Evolutionary conservation across 2,329 filamentous ascomycete genomes (phyloP), one percentile per base, ranked within the genome.

Genomic region (Colletotrichum eleusines): DNA sequence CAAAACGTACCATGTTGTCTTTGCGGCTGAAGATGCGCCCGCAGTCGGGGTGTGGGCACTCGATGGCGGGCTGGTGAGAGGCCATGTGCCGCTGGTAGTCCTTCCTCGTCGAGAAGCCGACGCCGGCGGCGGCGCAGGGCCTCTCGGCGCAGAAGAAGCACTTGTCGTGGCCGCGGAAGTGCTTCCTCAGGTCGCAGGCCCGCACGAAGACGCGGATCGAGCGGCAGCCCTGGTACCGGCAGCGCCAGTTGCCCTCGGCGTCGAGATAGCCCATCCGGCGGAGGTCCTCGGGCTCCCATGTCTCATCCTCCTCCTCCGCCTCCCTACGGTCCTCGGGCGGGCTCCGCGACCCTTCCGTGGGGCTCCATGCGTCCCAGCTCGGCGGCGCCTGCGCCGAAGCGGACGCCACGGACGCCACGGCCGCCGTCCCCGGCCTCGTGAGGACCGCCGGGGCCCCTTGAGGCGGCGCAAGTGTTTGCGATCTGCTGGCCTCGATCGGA

Each of bases 241-340:
- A 70, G 18, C 67, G 67, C 63, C 63, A 66, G 28, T 55, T 70
- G 31, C 67, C 67, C 20, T 20, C 48, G 48, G 48, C 14, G 38
- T 70, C 67, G 31, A 70, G 67, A n/a, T 70, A 66, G 11, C 66
- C 66, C 60, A 68, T 68, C 4, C 51, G 66, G 1, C 60, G 66
- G 1, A 68, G 60, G 23, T 68, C 66, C 28, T 57, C 51, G 3
- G 60, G 60, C 50, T 68, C 66, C 60, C 66, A 68, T 4, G 16
- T 35, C 28, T 68, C 66, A 18, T 64, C 66, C 26, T 64, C 66
- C 31, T 3, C 31, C 31, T 3, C 31, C 31, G 31, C 31, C 31
- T 3, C 31, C 31, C 31, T 7, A 7, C 33, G 31, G 16, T 64
- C 60, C 33, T 64, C 60, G 2, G 60, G 42, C 33, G 51, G 66